Conservation (phyloP, 768 basidiomycete species). For the Mrakia blollopis region DNA sequence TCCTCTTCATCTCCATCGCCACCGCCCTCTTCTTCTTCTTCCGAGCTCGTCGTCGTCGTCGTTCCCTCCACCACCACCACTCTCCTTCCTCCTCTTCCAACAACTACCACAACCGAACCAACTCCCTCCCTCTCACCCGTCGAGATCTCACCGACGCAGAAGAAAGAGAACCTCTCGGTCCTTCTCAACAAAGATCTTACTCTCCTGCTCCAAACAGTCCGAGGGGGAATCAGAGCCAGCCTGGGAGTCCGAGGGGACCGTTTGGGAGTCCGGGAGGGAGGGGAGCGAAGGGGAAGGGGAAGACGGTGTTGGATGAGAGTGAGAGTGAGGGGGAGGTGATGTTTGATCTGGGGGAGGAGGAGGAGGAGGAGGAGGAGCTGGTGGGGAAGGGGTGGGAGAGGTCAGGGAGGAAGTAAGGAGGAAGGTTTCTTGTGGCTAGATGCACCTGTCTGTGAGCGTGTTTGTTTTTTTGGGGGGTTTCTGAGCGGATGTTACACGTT, state of each 20-base stretch:
- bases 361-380: conserved; percentile 13
- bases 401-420: neutral
- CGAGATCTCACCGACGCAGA: conserved; percentile 2
- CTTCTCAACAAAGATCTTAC: neutral
- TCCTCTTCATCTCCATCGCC: conserved; percentile 63
- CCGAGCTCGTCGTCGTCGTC: conserved; percentile 52
- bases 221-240: neutral
- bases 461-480: neutral
- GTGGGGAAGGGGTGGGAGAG: neutral
- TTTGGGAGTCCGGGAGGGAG: neutral
- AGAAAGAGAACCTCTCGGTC: conserved; percentile 3
- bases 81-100: neutral
- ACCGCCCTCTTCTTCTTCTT: conserved; percentile 78
- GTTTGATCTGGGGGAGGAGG: conserved; percentile 27
- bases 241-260: neutral
- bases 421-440: too few relatives aligned
- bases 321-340: conserved; percentile 20
- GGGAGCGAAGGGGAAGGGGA: neutral
- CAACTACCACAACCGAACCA: neutral
- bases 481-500: too few relatives aligned
- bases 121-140: conserved; percentile 22
- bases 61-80: conserved; percentile 35
- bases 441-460: too few relatives aligned
- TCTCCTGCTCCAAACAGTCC: neutral
- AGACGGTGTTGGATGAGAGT: conserved; percentile 26